Percentiles rank a stretch among this genome's conserved stretches.
Conservation (phyloP, 2,329 filamentous ascomycete genomes). For the Aspergillus sp. region DNA sequence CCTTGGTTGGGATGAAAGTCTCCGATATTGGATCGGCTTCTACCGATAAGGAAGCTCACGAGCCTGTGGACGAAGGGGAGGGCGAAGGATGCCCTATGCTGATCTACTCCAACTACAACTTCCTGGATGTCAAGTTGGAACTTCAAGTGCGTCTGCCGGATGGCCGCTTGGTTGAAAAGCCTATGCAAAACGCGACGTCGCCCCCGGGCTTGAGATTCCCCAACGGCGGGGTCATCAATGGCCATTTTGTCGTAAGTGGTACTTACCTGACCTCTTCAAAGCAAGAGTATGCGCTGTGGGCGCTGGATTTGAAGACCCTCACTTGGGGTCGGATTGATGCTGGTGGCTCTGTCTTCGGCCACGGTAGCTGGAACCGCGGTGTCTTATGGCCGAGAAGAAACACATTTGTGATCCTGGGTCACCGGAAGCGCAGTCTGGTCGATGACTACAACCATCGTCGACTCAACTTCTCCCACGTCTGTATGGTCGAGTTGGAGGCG, state of each 20-base stretch:
- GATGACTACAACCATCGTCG: slow-evolving; percentile 98
- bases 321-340: slow-evolving; percentile 97
- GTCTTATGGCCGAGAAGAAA: slow-evolving; percentile 91
- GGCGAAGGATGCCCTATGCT: slow-evolving; percentile 67
- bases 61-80: slow-evolving; percentile 27
- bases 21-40: slow-evolving; percentile 44
- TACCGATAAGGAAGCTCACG: slow-evolving; percentile 37
- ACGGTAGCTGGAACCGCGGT: slow-evolving; percentile 96
- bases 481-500: slow-evolving; percentile 93
- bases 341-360: slow-evolving; percentile 87
- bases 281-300: slow-evolving; percentile 97
- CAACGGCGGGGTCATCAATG: slow-evolving; percentile 92
- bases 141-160: slow-evolving; percentile 83
- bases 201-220: slow-evolving; percentile 92
- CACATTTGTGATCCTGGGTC: slow-evolving; percentile 91
- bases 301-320: slow-evolving; percentile 79
- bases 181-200: slow-evolving; percentile 78
- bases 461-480: slow-evolving; percentile 96
- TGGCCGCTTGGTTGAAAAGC: slow-evolving; percentile 77
- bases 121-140: slow-evolving; percentile 93
- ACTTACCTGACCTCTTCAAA: slow-evolving; percentile 97
- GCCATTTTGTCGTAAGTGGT: slow-evolving; percentile 94
- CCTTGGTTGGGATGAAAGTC: slow-evolving; percentile 55
- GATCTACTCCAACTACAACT: slow-evolving; percentile 99
- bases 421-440: slow-evolving; percentile 87